phyloP scores from a whole-genome alignment of 2,329 filamentous ascomycete species.

The Colletotrichum higginsianum region DNA sequence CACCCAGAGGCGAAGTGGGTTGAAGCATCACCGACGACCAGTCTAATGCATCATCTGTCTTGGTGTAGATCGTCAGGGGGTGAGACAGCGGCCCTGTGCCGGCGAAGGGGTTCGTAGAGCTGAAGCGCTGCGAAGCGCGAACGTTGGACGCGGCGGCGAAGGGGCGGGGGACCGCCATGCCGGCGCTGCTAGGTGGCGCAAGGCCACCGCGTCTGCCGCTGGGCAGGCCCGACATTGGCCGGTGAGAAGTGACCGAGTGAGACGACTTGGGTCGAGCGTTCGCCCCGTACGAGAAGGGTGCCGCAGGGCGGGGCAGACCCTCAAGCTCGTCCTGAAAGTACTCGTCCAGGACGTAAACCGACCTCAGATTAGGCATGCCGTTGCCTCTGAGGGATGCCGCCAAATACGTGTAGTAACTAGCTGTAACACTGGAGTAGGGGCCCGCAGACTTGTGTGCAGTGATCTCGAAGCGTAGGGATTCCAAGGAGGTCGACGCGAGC shows the following conservation, averaged over 20 bases:
- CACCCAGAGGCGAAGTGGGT: conserved; percentile 47
- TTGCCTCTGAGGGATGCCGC: conserved; percentile 85
- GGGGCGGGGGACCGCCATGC: conserved; percentile 47
- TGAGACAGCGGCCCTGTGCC: conserved; percentile 60
- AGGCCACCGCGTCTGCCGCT: conserved; percentile 42
- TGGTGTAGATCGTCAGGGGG: conserved; percentile 73
- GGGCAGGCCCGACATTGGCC: conserved; percentile 22
- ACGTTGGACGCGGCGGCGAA: conserved; percentile 47
- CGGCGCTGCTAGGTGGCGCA: conserved; percentile 45
- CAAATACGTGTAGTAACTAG: conserved; percentile 87
- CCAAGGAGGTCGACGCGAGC: conserved; percentile 78
- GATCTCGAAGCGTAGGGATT: conserved; percentile 87
- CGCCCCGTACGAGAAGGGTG: conserved; percentile 56
- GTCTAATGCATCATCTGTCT: conserved; percentile 70
- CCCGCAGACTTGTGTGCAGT: conserved; percentile 71
- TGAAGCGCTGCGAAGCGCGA: conserved; percentile 61
- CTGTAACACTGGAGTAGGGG: conserved; percentile 69
- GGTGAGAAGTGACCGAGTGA: conserved; percentile 45
- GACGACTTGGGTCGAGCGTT: conserved; percentile 55
- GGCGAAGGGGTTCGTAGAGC: conserved; percentile 68
- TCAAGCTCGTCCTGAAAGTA: conserved; percentile 86
- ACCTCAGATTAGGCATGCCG: conserved; percentile 79
- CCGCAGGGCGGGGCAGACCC: conserved; percentile 74
- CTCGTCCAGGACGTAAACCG: conserved; percentile 89
- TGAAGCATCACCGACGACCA: conserved; percentile 71